Percentiles rank a stretch among this genome's conserved stretches.
phyloP scores from a whole-genome alignment of 1,139 yeast genomes.

The Pichiaceae sp. region DNA sequence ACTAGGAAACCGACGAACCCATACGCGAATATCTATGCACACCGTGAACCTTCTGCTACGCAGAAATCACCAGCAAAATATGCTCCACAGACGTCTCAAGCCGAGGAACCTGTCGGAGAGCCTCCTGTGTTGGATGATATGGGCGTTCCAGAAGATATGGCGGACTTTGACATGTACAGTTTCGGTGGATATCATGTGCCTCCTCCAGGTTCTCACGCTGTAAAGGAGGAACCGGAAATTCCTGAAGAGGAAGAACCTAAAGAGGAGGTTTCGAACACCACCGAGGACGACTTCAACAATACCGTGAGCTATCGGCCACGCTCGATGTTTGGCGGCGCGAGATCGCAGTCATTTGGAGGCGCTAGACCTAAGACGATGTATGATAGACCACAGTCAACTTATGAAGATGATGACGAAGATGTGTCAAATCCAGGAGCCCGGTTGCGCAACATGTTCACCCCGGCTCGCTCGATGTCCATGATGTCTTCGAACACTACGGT shows the following conservation, averaged over 20 bases:
- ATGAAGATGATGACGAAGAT: not conserved
- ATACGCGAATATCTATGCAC: constrained; percentile 8
- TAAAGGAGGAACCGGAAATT: constrained; percentile 1
- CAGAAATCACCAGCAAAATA: not conserved
- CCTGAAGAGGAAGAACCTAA: constrained; percentile 1
- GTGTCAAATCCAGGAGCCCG: not conserved
- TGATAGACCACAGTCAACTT: constrained; percentile 3
- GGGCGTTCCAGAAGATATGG: constrained; percentile 3
- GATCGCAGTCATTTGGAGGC: not conserved
- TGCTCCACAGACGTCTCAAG: not conserved
- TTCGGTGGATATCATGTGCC: constrained; percentile 9
- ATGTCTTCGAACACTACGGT: not conserved
- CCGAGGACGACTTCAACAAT: not conserved
- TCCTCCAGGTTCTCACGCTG: constrained; percentile 1
- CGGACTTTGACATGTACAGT: constrained; percentile 9
- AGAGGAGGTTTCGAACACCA: not conserved
- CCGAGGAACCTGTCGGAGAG: not conserved
- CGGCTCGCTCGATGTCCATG: not conserved
- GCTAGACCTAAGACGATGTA: not conserved
- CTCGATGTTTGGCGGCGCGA: too few species aligned
- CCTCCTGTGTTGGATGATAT: not conserved
- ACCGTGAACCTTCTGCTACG: not conserved
- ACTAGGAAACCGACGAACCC: constrained; percentile 7
- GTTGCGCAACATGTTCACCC: constrained; percentile 3
- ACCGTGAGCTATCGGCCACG: not conserved